Base-by-base conservation (phyloP, 495 filamentous ascomycete genomes). In the Aspergillus hancockii region DNA sequence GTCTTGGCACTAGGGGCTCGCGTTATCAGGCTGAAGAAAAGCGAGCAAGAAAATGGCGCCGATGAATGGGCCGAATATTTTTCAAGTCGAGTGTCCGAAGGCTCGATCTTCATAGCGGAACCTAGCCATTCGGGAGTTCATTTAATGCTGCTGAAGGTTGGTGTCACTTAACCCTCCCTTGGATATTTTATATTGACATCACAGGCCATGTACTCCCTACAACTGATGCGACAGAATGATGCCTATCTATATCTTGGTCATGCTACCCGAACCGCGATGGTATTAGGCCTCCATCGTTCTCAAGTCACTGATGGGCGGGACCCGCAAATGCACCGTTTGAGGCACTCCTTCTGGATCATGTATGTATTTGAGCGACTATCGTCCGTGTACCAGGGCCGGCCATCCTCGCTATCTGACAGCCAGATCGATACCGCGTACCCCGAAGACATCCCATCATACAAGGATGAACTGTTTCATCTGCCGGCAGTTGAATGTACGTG, bases 161-260 rank as follows among this genome's bases (percentile, higher is more conserved):
- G 47, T 18, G 14, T 28, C 1, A 14, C 1, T 12, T 4, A 41
- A 3, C 21, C 3, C 18, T 19, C 8, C n/a, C 38, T 38, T 19
- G 8, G 12, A 21, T 19, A 34, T 4, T 0, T n/a, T 40, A 21
- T 18, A 8, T 14, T 23, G 19, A 57, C n/a, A 22, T 32, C 25
- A 4, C 40, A 61, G 59, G 43, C 59, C 16, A 61, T 61, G 59
- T 61, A 56, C 23, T 50, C 59, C 12, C 14, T 61, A 10, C 59
- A 61, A 36, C 10, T 55, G 0, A 61, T 61, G 59, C 38, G 59
- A 22, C 59, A 55, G 21, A 61, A 61, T 36, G 59, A 61, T 21
- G 59, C 59, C 9, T 61, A 61, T 38, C 52, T 61, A 2, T 61
- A 61, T 25, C 53, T 61, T 1, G 59, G 59, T n/a, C 59, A 61